A percentile compares a stretch with the other conserved stretches of the same genome.
Conservation (phyloP, 352 stramenopile genomes). For the Aphanomyces euteiches region DNA sequence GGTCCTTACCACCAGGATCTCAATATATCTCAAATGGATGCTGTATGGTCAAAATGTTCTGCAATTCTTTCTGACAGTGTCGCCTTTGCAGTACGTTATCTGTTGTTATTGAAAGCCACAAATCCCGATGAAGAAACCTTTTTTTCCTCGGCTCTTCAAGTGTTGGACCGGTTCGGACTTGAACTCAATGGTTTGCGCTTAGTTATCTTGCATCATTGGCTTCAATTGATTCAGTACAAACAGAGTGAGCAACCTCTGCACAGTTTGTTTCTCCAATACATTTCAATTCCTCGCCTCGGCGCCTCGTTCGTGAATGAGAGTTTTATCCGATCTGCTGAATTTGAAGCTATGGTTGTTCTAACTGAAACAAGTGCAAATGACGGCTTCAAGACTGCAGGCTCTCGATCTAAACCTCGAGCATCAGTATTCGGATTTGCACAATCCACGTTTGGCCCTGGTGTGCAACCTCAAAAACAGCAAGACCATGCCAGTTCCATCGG, state of each 20-base stretch:
- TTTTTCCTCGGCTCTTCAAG: not conserved
- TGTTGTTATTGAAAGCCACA: not conserved
- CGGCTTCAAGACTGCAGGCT: too few relatives aligned
- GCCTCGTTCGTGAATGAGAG: not conserved
- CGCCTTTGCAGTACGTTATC: conserved; percentile 17
- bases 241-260: not conserved
- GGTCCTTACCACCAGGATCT: not conserved
- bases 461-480: too few relatives aligned
- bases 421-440: too few relatives aligned
- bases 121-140: not conserved
- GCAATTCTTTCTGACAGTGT: not conserved
- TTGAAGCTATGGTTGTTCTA: conserved; percentile 10
- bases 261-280: conserved; percentile 5
- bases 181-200: conserved; percentile 7
- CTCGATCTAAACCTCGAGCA: too few relatives aligned
- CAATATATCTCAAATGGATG: not conserved
- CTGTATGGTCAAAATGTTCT: not conserved
- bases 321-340: not conserved
- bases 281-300: conserved; percentile 14
- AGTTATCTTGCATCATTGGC: conserved; percentile 18
- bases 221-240: conserved; percentile 7
- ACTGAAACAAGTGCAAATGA: too few relatives aligned
- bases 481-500: too few relatives aligned
- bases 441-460: too few relatives aligned
- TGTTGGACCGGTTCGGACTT: not conserved